Evolutionary conservation across 345 rosid species (phyloP).

Genomic region (Gossypium arboreum): DNA sequence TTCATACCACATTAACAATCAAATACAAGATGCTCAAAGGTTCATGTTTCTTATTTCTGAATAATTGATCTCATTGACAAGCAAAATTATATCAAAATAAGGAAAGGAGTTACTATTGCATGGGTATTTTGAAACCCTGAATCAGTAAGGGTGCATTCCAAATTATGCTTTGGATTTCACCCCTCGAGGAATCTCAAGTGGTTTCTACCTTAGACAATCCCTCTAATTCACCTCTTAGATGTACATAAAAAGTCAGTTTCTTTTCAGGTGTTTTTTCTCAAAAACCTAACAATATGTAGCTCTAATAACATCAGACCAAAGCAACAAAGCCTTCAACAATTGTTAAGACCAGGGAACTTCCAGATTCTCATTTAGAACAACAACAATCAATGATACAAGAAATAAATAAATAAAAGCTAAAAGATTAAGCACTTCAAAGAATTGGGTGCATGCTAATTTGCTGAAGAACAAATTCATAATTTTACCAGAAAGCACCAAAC

Average conservation of each 20-base stretch:
- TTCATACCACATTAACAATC: background rate
- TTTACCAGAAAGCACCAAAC: background rate
- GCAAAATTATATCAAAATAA: background rate
- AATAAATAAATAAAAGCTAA: background rate
- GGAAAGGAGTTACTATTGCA: background rate
- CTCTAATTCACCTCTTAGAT: background rate
- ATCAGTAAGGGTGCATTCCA: background rate
- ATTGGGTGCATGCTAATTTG: background rate
- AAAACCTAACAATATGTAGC: background rate
- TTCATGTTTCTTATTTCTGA: background rate
- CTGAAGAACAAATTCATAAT: background rate
- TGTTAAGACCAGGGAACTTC: background rate
- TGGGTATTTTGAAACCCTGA: conserved; percentile 2
- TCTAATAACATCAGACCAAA: background rate
- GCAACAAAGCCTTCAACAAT: background rate
- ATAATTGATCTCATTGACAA: background rate
- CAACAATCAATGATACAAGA: background rate
- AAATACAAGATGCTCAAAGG: background rate
- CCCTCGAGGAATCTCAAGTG: background rate
- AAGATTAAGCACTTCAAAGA: background rate
- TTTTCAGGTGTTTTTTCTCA: background rate
- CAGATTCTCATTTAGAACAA: background rate
- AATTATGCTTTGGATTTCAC: background rate
- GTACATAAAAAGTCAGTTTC: background rate
- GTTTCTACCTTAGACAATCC: background rate